Conservation (phyloP, 768 basidiomycete species). For the Vararia minispora region DNA sequence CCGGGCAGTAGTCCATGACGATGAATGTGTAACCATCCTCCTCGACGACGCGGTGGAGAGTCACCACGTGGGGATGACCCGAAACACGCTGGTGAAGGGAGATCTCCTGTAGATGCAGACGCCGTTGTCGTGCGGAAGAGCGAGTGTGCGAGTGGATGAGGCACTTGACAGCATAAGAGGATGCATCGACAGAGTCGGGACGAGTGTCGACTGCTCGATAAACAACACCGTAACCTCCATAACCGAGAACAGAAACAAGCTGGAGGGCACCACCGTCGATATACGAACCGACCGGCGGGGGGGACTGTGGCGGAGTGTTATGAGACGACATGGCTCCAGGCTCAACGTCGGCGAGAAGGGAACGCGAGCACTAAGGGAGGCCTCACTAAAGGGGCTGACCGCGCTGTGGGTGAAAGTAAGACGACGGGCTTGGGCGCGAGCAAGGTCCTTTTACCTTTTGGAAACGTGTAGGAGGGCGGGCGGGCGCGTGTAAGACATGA, state of each 20-base stretch:
- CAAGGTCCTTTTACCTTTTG: conserved; percentile 18
- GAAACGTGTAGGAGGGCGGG: conserved; percentile 22
- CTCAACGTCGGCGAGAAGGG: conserved; percentile 5
- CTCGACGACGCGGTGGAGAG: conserved; percentile 81
- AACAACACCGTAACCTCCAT: conserved; percentile 93
- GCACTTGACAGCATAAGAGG: conserved; percentile 87
- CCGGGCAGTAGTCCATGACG: conserved; percentile 86
- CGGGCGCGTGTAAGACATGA: conserved; percentile 25
- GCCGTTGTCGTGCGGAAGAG: conserved; percentile 46
- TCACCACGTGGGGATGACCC: conserved; percentile 73
- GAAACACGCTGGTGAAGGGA: conserved; percentile 66
- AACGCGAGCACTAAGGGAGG: conserved; percentile 11
- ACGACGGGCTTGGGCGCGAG: conserved; percentile 12
- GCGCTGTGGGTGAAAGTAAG: conserved; percentile 18
- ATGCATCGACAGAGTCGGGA: conserved; percentile 25
- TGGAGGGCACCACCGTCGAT: conserved; percentile 79
- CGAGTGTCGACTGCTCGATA: conserved; percentile 70
- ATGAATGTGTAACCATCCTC: conserved; percentile 76
- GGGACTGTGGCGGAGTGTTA: conserved; percentile 31
- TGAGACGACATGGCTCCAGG: conserved; percentile 18
- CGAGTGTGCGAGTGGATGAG: conserved; percentile 45
- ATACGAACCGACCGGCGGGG: conserved; percentile 53
- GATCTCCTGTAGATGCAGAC: conserved; percentile 79
- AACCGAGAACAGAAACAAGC: conserved; percentile 79
- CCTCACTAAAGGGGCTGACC: conserved; percentile 13